Percentiles rank a stretch among this genome's conserved stretches.
These are phyloP conservation scores for Xylariomycetidae sp. DNA, from an alignment of 2,329 filamentous ascomycete genomes.

Conservation along the genomic window DNA sequence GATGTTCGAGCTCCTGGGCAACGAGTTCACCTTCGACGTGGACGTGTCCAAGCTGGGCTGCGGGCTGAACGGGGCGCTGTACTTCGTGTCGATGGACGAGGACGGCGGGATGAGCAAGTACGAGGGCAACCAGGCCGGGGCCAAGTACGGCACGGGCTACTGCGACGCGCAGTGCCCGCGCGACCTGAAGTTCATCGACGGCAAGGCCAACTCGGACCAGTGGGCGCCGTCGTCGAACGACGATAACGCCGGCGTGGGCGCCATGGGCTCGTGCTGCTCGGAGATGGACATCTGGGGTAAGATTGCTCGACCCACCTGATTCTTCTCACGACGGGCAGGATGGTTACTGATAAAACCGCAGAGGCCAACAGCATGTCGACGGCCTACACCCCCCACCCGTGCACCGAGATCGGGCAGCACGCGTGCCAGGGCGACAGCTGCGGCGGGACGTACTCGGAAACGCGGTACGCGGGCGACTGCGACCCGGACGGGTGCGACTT, in stretches of 20 bases:
- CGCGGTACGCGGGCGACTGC: constrained; percentile 51
- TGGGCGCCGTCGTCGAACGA: constrained; percentile 42
- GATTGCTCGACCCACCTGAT: no score
- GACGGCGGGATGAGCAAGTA: constrained; percentile 45
- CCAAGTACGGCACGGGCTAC: constrained; percentile 52
- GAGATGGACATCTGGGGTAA: constrained; percentile 53
- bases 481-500: constrained; percentile 61
- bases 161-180: constrained; percentile 42
- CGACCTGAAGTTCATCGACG: constrained; percentile 47
- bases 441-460: constrained; percentile 39
- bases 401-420: constrained; percentile 38
- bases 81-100: constrained; percentile 48
- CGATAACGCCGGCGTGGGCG: constrained; percentile 41
- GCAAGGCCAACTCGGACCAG: constrained; percentile 37
- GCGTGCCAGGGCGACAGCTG: constrained; percentile 39
- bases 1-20: constrained; percentile 50
- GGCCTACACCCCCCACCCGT: constrained; percentile 56
- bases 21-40: constrained; percentile 59
- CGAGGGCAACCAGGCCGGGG: constrained; percentile 37
- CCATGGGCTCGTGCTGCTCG: constrained; percentile 46
- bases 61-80: constrained; percentile 58
- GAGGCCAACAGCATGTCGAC: constrained; percentile 54
- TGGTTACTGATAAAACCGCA: no score
- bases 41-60: constrained; percentile 55
- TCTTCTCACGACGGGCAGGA: no score